Evolutionary conservation across 495 filamentous ascomycete species (phyloP), one percentile per base, ranked within the genome.

Genomic region (Astrothelium macrocarpum): DNA sequence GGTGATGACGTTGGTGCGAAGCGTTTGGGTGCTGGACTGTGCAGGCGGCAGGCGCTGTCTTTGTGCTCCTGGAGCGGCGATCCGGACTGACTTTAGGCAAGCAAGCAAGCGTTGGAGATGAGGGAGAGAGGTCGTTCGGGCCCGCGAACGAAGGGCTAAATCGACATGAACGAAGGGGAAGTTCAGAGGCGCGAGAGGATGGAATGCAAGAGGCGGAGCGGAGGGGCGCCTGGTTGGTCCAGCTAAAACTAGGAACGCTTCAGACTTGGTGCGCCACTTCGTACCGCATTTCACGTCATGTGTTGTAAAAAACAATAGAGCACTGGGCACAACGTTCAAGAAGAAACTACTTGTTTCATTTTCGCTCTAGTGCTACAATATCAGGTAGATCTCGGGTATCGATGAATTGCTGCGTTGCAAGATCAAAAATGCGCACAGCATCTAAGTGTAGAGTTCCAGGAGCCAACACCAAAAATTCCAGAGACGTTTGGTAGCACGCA

Each of bases 371-470:
- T 42, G 70, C 68, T 23, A 90, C 69, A 66, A 92, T 85, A 66
- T 84, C 83, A 7, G 90, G 90, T 31, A 96, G 72, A 68, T 94
- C 87, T 66, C 84, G 79, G 62, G 95, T 85, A 78, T 96, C 90
- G 20, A 89, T 84, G 73, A 86, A 84, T 74, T 95, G 90, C 66
- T 90, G 89, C 43, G 84, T 89, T 29, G 80, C 84, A 65, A 93
- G 76, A 76, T 97, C 93, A 29, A 93, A 80, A 12, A 96, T 82
- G 61, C 91, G 80, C 18, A 97, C 84, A 11, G 87, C 86, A 71
- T 96, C 92, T 2, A 96, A 71, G 1, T 81, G 80, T 11, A 96
- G 79, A 25, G 91, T 78, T 0, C 93, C 93, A 26, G 84, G 81
- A 28, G 81, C 81, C 46, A 96, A 78, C 14, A 91, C 85, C 32